Evolutionary conservation across 225 moss, liverwort and hornwort species (phyloP).

Genomic region (Ulota crispa): DNA sequence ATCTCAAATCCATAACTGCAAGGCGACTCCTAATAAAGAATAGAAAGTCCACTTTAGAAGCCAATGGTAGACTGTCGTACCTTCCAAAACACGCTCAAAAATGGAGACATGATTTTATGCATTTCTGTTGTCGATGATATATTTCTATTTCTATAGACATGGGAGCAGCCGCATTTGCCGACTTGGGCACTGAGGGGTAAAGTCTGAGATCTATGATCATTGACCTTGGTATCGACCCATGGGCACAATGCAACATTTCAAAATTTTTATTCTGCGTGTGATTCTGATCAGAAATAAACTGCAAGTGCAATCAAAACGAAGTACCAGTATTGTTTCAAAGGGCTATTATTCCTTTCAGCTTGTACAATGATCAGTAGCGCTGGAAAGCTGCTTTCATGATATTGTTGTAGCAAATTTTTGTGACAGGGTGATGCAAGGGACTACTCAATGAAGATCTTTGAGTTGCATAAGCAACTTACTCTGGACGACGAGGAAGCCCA

Average conservation of each 20-base stretch:
- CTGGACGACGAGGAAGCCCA: slow-evolving; percentile 85
- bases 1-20: background rate
- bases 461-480: slow-evolving; percentile 80
- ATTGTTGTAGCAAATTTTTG: background rate
- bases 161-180: background rate
- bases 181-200: background rate
- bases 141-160: background rate
- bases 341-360: background rate
- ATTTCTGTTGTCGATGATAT: background rate
- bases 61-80: background rate
- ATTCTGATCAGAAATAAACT: background rate
- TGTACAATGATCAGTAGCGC: background rate
- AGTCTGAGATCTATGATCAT: background rate
- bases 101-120: background rate
- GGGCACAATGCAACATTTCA: background rate
- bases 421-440: slow-evolving; percentile 75
- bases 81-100: background rate
- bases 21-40: background rate
- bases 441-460: slow-evolving; percentile 75
- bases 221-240: slow-evolving; percentile 4
- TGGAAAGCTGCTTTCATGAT: background rate
- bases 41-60: background rate
- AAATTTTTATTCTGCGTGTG: background rate
- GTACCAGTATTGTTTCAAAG: background rate
- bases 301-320: background rate